Percentiles rank a stretch among this genome's conserved stretches.
Conservation (phyloP, 106 monocot genomes). For the Phalaenopsis aphrodite region DNA sequence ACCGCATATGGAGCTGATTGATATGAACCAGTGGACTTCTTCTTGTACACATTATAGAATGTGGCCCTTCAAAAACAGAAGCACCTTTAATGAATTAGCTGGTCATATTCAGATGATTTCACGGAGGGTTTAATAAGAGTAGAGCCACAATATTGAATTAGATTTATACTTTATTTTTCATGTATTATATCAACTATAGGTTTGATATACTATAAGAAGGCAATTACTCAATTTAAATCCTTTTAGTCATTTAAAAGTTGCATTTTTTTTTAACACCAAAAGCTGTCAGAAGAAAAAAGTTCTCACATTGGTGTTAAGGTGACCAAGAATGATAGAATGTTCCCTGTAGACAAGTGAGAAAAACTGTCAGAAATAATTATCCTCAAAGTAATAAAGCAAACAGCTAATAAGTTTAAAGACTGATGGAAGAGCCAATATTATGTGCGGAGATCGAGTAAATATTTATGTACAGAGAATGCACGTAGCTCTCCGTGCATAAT, state of each 20-base stretch:
- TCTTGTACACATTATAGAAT: slow-evolving; percentile 38
- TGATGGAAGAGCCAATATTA: too few relatives aligned
- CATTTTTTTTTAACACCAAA: background rate
- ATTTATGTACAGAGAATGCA: too few relatives aligned
- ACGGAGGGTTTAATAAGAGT: too few relatives aligned
- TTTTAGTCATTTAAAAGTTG: background rate
- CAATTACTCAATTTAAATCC: too few relatives aligned
- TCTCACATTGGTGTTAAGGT: slow-evolving; percentile 38
- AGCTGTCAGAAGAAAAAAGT: background rate
- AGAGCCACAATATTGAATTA: background rate
- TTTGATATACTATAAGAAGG: too few relatives aligned
- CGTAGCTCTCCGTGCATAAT: too few relatives aligned
- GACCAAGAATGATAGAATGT: slow-evolving; percentile 35
- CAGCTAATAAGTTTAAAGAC: background rate
- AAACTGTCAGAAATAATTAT: background rate
- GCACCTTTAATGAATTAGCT: background rate
- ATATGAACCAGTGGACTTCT: slow-evolving; percentile 40
- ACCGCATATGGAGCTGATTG: slow-evolving; percentile 38
- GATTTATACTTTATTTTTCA: background rate
- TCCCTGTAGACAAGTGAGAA: slow-evolving; percentile 20
- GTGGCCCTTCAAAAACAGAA: slow-evolving; percentile 22
- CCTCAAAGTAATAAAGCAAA: too few relatives aligned
- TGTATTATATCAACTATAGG: too few relatives aligned
- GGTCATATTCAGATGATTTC: too few relatives aligned
- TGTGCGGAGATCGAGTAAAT: too few relatives aligned